Base-by-base conservation (phyloP, 352 stramenopile genomes). In the Pythium brassicae region DNA sequence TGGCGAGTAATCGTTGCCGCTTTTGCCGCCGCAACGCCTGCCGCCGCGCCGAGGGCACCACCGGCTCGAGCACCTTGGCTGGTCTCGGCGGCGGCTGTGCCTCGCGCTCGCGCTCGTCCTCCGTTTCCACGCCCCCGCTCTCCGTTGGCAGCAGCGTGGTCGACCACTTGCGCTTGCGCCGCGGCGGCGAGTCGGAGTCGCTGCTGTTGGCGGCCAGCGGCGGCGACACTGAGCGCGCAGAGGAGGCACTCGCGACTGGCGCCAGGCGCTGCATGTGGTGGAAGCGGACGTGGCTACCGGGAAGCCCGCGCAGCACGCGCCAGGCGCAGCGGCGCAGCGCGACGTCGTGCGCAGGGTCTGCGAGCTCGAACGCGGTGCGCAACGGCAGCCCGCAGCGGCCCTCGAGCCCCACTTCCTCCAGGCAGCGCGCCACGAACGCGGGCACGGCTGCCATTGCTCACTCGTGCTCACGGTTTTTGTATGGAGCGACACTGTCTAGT, bases 401-500 rank as follows among this genome's bases (percentile, higher is more conserved):
- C 53, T 91, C 80, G 35, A 94, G 77, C 1, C 77, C 80, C 48
- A 91, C 86, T 48, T 90, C 83, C 61, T 94, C 84, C 45, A 93
- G 66, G 53, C 80, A 93, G 44, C 78, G 74, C 59, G 83, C 80
- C 52, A 91, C 62, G 50, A 91, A 89, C 59, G 75, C 64, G 47
- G 76, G 72, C 78, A 92, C 88, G 47, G 76, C 49, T 50, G 20
- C 19, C n/a, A n/a, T 23, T 4, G 20, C 48, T 29, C 27, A 11
- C 32, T 37, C 34, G 2, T 7, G 26, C 40, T 39, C 20, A 40
- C 9, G 4, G 22, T 25, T 40, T 5, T 1, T 9, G 22, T 19
- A n/a, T n/a, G n/a, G n/a, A n/a, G n/a, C n/a, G n/a, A n/a, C n/a
- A n/a, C n/a, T n/a, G n/a, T n/a, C n/a, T n/a, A n/a, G n/a, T n/a